Evolutionary conservation across 148 eudicot species (phyloP).

Genomic region (Chenopodium quinoa): DNA sequence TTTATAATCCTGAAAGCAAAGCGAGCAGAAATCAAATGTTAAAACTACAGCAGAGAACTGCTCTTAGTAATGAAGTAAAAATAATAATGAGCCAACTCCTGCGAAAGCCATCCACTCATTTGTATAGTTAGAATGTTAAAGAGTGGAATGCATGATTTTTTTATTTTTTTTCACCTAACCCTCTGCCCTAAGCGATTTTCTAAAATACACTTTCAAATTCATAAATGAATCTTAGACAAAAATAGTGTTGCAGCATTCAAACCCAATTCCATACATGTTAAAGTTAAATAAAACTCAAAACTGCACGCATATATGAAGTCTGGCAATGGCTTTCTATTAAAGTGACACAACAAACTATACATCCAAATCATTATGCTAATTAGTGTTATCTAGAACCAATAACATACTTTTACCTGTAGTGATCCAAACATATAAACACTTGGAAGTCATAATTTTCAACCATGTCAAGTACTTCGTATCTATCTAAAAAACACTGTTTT

Average conservation of each 20-base stretch:
- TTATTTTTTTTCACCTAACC: neutral
- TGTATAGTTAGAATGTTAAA: neutral
- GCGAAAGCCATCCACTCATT: too few species aligned
- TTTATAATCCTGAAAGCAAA: constrained; percentile 63
- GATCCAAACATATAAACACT: neutral
- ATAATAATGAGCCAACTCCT: too few species aligned
- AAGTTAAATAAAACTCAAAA: neutral
- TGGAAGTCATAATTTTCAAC: neutral
- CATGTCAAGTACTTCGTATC: neutral
- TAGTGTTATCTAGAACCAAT: neutral
- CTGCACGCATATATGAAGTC: neutral
- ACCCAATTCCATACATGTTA: neutral
- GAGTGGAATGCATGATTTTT: neutral
- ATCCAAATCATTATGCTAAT: neutral
- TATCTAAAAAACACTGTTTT: neutral
- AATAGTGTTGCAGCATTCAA: neutral
- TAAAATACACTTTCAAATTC: neutral
- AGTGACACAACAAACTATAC: neutral
- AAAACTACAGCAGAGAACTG: neutral
- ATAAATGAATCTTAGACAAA: neutral
- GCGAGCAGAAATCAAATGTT: constrained; percentile 5
- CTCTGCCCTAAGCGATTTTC: neutral
- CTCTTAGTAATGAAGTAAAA: neutral
- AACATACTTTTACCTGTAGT: neutral
- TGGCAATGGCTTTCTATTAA: neutral